Conservation (phyloP, 164 flowering plant genomes). For the Santalum album region DNA sequence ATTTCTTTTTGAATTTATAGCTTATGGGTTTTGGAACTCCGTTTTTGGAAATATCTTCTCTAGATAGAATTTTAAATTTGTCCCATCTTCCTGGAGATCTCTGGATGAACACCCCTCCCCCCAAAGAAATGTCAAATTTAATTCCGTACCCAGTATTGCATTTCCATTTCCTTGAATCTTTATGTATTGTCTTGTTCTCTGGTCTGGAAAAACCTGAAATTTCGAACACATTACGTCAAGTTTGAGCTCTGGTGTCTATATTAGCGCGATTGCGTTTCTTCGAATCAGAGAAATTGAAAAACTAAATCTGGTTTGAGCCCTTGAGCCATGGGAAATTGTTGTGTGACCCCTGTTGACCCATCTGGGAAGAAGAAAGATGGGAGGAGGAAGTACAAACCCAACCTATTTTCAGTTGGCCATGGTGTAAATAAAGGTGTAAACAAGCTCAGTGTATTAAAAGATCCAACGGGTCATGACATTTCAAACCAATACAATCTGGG, state of each 20-base stretch:
- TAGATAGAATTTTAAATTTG: background rate
- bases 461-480: slow-evolving; percentile 41
- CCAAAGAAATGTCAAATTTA: no score
- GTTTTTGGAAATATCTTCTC: background rate
- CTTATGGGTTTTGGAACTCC: background rate
- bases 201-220: background rate
- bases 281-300: background rate
- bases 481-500: slow-evolving; percentile 35
- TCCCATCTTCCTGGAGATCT: background rate
- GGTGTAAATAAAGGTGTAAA: slow-evolving; percentile 10
- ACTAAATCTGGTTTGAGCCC: background rate
- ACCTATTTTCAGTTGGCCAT: slow-evolving; percentile 52
- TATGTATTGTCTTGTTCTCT: background rate
- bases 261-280: background rate
- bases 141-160: no score
- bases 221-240: background rate
- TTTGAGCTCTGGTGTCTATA: background rate
- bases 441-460: slow-evolving; percentile 39
- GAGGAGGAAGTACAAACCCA: slow-evolving; percentile 37
- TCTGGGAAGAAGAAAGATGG: slow-evolving; percentile 17
- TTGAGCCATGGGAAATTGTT: slow-evolving; percentile 78
- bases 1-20: background rate
- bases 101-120: no score
- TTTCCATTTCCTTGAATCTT: background rate
- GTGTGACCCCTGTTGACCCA: slow-evolving; percentile 33